phyloP scores from a whole-genome alignment of 306 rosid species.

The Alnus rubra region DNA sequence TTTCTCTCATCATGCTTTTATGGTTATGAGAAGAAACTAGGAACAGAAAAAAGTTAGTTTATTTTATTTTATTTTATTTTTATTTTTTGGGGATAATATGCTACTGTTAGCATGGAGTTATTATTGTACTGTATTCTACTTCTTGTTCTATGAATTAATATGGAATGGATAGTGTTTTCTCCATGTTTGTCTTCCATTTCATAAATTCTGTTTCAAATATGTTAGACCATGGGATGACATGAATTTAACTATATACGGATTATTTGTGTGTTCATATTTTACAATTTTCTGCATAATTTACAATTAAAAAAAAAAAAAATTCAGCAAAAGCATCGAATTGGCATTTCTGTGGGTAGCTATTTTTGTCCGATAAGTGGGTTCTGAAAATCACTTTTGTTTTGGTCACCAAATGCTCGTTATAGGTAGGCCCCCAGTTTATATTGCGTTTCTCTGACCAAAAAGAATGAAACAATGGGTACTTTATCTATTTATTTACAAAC shows the following conservation, averaged over 20 bases:
- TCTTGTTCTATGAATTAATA: slow-evolving; percentile 1
- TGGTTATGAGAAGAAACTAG: not conserved
- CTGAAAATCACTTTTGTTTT: not conserved
- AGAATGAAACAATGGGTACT: too few species aligned
- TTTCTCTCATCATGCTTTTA: not conserved
- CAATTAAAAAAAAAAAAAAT: not conserved
- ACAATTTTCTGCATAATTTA: not conserved
- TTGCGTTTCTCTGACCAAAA: not conserved
- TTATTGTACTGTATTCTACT: not conserved
- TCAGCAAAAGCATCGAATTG: not conserved
- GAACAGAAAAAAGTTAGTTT: not conserved
- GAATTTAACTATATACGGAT: not conserved
- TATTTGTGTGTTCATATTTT: not conserved
- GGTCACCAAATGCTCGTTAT: not conserved
- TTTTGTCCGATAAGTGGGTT: not conserved
- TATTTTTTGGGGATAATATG: not conserved
- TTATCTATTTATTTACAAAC: too few species aligned
- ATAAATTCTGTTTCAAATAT: not conserved
- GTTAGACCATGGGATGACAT: not conserved
- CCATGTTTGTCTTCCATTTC: not conserved
- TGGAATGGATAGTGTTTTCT: not conserved
- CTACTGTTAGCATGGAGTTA: not conserved
- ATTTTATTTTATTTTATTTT: not conserved
- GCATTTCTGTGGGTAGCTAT: not conserved
- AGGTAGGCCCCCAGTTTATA: not conserved